Evolutionary conservation across 805 yeast species (phyloP), one percentile per base, ranked within the genome.

Genomic region (Nakazawaea laoshanensis): DNA sequence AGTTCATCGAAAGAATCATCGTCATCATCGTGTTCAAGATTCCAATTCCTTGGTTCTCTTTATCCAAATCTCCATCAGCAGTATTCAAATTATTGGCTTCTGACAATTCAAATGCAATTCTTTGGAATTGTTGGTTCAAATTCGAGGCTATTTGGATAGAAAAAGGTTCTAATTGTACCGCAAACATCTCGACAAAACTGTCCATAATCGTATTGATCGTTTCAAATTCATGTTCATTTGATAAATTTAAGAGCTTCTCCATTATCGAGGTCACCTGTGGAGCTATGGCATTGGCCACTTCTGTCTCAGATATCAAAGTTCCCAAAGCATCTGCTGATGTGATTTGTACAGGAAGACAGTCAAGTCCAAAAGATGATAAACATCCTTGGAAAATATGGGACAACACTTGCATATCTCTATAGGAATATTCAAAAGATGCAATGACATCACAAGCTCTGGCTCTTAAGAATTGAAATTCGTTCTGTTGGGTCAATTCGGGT

Each of bases 151-250:
- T 56, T 37, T 80, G 79, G n/a, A 74, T 64, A 24, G 94, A 89
- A 53, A 84, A 89, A 12, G 98, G 97, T 40, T 87, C 88, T 40
- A 89, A 64, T 54, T 88, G 92, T 42, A 76, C 79, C 5, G 92
- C 67, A 57, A 81, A 92, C 42, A 73, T 75, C 44, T 86, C 92
- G 11, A 89, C 96, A 47, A 92, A 77, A 43, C 84, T 94, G 59
- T 89, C 96, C 85, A 89, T 85, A 4, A 89, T 92, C 16, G 80
- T 81, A 27, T 87, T 74, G 19, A 89, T 68, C 3, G 86, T 70
- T 48, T 92, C 98, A 32, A 82, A 73, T 48, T 89, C 96, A 40
- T 85, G 71, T 32, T 70, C 72, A 44, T 81, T 77, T 11, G 88
- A 76, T 25, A 92, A 56, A 12, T 67, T 67, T 41, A 89, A 61